Evolutionary conservation across 2,329 filamentous ascomycete species (phyloP).

Genomic region (Furcasterigmium furcatum): DNA sequence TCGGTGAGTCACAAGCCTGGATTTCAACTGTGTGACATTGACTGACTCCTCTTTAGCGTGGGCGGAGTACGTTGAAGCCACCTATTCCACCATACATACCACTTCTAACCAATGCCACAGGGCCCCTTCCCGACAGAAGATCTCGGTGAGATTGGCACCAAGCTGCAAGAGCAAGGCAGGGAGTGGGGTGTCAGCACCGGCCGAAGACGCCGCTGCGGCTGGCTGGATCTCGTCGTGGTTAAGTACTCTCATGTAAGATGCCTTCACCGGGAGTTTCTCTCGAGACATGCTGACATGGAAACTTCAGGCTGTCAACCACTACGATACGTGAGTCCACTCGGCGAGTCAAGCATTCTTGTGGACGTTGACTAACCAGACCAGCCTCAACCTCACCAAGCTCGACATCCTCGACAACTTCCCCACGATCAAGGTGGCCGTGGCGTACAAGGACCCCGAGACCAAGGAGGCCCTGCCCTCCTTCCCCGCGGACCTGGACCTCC

Average conservation of each 20-base stretch:
- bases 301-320: constrained; percentile 57
- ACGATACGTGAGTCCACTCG: neutral
- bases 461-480: constrained; percentile 1
- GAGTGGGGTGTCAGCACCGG: constrained; percentile 24
- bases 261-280: neutral
- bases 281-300: neutral
- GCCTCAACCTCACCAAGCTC: constrained; percentile 28
- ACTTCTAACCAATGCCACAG: constrained; percentile 23
- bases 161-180: constrained; percentile 43
- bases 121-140: constrained; percentile 69
- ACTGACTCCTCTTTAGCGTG: constrained; percentile 12
- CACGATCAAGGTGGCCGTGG: constrained; percentile 70
- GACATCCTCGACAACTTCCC: constrained; percentile 72
- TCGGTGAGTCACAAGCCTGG: constrained; percentile 68
- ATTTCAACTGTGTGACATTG: constrained; percentile 16
- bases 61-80: neutral
- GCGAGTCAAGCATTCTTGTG: neutral
- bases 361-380: neutral
- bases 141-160: constrained; percentile 35
- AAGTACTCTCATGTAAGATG: constrained; percentile 51
- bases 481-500: constrained; percentile 56
- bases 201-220: constrained; percentile 41
- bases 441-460: constrained; percentile 42
- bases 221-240: constrained; percentile 55
- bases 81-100: too few species aligned